Base-by-base conservation (phyloP, 805 yeast species). In the Ogataea philodendri region DNA sequence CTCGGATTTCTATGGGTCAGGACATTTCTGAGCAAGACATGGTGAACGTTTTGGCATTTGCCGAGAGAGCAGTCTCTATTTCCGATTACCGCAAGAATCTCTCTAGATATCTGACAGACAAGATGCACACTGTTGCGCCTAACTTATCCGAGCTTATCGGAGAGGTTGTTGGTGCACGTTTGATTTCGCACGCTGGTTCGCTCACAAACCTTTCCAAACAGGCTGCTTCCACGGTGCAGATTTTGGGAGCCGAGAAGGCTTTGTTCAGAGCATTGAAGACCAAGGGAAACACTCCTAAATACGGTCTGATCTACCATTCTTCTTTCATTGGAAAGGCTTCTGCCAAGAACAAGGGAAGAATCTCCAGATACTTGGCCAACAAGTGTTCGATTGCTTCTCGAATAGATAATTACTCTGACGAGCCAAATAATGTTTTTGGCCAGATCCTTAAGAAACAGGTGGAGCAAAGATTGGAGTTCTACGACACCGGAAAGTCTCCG, bases 201-300 rank as follows among this genome's bases (percentile, higher is more conserved):
- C 76, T 93, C 63, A 89, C 96, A 47, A 90, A 84, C 69, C 72
- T 93, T 63, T 88, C 97, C 41, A 93, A 93, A 64, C 96, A 89
- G 70, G 97, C 98, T 57, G 98, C 98, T 39, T 93, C 98, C 15
- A 93, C 98, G 42, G 97, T 93, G 43, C 98, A 93, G 74, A 88
- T 88, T 54, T 75, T 88, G 60, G 97, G 97, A 69, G 96, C 97
- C 55, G 97, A 88, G 70, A 88, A 88, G 76, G 96, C 96, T 35
- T 74, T 88, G 51, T 88, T 88, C 75, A 81, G 96, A 69, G 97
- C 97, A 46, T 77, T 88, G 64, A 88, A 88, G 73, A 89, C 96
- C 47, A 88, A 88, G 69, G 95, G 95, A 63, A 86, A 89, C 70
- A 88, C 97, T 51, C 97, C 97, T 52, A 88, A 88, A 65, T 88